Evolutionary conservation across 768 basidiomycete species (phyloP), one percentile per base, ranked within the genome.

Genomic region (Coprinopsis marcescibilis): DNA sequence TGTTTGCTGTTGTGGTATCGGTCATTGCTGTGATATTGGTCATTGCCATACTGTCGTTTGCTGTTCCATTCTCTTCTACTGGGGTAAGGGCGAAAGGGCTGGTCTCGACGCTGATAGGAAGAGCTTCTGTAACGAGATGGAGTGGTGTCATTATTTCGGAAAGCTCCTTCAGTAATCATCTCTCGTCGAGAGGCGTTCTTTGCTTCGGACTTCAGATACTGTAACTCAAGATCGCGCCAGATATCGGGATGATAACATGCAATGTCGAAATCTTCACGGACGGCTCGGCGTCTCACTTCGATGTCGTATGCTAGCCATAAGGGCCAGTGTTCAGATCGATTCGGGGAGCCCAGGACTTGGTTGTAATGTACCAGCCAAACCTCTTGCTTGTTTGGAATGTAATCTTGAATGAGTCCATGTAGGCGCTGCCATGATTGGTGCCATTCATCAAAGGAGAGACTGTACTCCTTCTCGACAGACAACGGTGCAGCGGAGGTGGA

Each of bases 371-470:
- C 17, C 0, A 38, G 26, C 60, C 57, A 62, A 0, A 4, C 5
- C 0, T 3, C 17, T 11, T 38, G 38, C 2, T 57, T 52, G 2
- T 54, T 25, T 0, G 53, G 56, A 4, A 54, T 12, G 29, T 51
- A 55, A 4, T 48, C 35, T 0, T 23, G 2, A 3, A 59, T 55
- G 1, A 59, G 46, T 8, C 34, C 11, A 2, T 57, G 48, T 1
- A 61, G 48, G 4, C 48, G 52, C 3, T 23, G n/a, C 52, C 55
- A 59, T 0, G 52, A 56, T 33, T 59, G 55, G 11, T 51, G 50
- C 60, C 58, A 60, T 19, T 58, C 50, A 6, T 58, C 53, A 36
- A 59, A 61, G 4, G 45, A 33, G 2, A 61, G 34, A 6, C 40
- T 24, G 2, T 51, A 38, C 40, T 61, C 58, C 0, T 50, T 42